Evolutionary conservation across 176 grass and related monocot species (phyloP).

Genomic region (Phoenix roebelenii): DNA sequence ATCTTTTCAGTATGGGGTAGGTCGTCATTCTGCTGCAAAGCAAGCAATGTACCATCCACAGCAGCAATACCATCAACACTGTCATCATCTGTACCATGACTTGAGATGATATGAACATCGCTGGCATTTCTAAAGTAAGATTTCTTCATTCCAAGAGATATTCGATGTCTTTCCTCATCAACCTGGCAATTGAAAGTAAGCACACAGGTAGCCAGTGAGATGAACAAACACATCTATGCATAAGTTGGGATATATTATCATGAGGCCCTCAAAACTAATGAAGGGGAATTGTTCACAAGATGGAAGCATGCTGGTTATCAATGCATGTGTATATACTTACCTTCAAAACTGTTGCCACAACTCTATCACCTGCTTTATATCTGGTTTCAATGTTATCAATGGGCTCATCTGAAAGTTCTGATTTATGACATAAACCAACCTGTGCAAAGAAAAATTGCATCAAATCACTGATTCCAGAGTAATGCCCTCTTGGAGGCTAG

Average conservation of each 20-base stretch:
- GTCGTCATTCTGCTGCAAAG: slow-evolving; percentile 10
- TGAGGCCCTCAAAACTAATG: too few relatives aligned
- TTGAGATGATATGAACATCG: slow-evolving; percentile 20
- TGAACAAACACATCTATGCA: too few relatives aligned
- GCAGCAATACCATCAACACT: slow-evolving; percentile 19
- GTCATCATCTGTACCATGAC: slow-evolving; percentile 21
- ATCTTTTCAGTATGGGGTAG: neutral
- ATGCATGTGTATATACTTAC: slow-evolving; percentile 3
- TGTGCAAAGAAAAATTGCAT: slow-evolving; percentile 30
- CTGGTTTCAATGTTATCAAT: slow-evolving; percentile 51
- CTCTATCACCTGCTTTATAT: slow-evolving; percentile 64
- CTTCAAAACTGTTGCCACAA: slow-evolving; percentile 84
- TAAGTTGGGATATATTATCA: too few relatives aligned
- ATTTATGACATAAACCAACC: slow-evolving; percentile 95
- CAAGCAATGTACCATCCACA: slow-evolving; percentile 20
- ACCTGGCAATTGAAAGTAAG: slow-evolving; percentile 37
- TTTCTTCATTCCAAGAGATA: slow-evolving; percentile 86
- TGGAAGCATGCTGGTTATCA: too few relatives aligned
- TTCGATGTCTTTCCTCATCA: slow-evolving; percentile 49
- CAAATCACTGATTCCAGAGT: too few relatives aligned
- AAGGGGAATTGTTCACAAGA: too few relatives aligned
- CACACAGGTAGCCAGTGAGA: neutral
- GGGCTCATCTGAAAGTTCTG: slow-evolving; percentile 81
- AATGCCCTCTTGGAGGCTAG: neutral
- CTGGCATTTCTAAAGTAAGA: slow-evolving; percentile 46